Conservation (phyloP, 176 grass and related monocot genomes). For the Triticum monococcum region DNA sequence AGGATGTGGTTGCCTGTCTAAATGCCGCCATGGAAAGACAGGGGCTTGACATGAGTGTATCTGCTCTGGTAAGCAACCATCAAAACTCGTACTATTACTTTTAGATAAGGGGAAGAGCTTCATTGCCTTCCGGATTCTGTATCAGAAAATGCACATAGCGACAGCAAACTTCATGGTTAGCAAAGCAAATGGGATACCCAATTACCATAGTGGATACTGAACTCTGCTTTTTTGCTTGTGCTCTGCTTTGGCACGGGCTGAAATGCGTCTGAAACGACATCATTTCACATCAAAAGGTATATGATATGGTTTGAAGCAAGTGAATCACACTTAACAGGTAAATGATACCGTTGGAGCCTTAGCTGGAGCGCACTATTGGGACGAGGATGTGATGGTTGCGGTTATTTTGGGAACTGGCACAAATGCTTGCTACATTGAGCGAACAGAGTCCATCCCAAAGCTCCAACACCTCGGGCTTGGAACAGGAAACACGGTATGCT, state of each 20-base stretch:
- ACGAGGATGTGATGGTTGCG: slow-evolving; percentile 37
- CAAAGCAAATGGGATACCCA: not conserved
- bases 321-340: slow-evolving; percentile 6
- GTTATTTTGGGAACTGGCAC: slow-evolving; percentile 61
- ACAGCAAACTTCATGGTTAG: not conserved
- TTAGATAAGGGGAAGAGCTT: not conserved
- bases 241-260: not conserved
- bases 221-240: not conserved
- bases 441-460: slow-evolving; percentile 32
- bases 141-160: not conserved
- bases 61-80: slow-evolving; percentile 29
- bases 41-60: slow-evolving; percentile 40
- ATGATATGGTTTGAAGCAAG: not conserved
- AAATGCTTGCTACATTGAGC: slow-evolving; percentile 59
- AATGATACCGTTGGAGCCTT: slow-evolving; percentile 40
- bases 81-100: not conserved
- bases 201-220: not conserved
- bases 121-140: not conserved
- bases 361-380: slow-evolving; percentile 43
- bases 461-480: slow-evolving; percentile 13
- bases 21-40: slow-evolving; percentile 35
- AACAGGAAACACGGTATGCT: slow-evolving; percentile 44
- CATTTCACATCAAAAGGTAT: not conserved
- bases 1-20: slow-evolving; percentile 46
- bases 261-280: not conserved